Evolutionary conservation across 2,329 filamentous ascomycete genomes (phyloP).

Genomic region (Colletotrichum kahawae): DNA sequence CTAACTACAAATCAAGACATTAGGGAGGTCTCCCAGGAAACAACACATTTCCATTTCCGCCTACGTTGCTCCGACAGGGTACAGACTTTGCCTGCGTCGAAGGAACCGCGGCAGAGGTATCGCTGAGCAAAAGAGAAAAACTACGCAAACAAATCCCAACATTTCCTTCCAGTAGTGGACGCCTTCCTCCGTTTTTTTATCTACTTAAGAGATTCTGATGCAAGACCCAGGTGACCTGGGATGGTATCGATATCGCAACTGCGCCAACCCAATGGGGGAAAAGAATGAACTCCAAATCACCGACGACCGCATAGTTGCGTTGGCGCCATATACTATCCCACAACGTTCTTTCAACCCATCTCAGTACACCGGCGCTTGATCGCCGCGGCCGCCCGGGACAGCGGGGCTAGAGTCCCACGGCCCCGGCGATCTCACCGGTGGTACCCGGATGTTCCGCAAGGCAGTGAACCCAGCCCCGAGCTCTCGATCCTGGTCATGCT

Average conservation of each 20-base stretch:
- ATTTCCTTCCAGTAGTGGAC: neutral
- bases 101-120: constrained; percentile 9
- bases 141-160: neutral
- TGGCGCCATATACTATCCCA: neutral
- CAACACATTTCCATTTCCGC: neutral
- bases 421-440: constrained; percentile 17
- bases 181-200: neutral
- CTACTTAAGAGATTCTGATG: neutral
- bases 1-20: neutral
- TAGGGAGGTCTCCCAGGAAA: neutral
- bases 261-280: neutral
- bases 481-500: constrained; percentile 16
- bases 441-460: constrained; percentile 19
- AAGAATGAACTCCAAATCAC: neutral
- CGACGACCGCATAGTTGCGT: neutral
- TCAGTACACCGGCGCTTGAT: constrained; percentile 20
- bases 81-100: neutral
- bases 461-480: constrained; percentile 15
- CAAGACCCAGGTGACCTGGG: neutral
- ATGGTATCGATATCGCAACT: constrained; percentile 16
- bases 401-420: constrained; percentile 15
- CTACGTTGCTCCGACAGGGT: neutral
- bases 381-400: constrained; percentile 8
- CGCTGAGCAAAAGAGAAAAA: neutral
- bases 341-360: neutral